Evolutionary conservation across 805 yeast species (phyloP), one percentile per base, ranked within the genome.

Genomic region (Candida awuae): DNA sequence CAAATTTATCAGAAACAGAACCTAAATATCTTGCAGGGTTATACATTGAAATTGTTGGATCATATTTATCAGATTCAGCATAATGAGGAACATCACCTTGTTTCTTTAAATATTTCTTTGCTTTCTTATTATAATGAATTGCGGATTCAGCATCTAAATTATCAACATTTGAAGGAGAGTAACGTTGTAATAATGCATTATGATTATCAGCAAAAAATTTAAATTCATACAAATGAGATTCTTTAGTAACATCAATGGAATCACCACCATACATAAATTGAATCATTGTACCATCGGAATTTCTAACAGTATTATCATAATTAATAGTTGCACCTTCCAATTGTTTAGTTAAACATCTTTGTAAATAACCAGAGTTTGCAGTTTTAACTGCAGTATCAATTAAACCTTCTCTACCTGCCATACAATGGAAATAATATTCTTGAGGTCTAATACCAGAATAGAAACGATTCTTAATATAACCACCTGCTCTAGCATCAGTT

Each of bases 381-480:
- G 99, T 92, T 67, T 92, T 92, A 48, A 92, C 99, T 36, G 99
- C 98, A 44, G 99, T 92, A 73, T 92, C 99, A 67, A 92, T 92
- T 57, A 92, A 76, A 68, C 99, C 99, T 71, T 92, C 99, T 71
- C 99, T 83, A 66, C 99, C 99, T 40, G 99, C 98, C 98, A 92
- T 92, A 71, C 97, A 92, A 68, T 92, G 99, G 92, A 94, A 92
- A 61, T 88, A 92, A 66, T 94, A 92, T 63, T 92, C 99, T 66
- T 92, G 99, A 4, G 98, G 98, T 61, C 85, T 78, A 51, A 92
- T 84, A 63, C 98, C 98, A 29, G 97, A 86, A 62, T 86, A 94
- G 78, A 92, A 92, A 53, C 99, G 83, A 46, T 94, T 90, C 61
- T 90, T 84, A 58, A 92, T 85, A 61, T 86, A 92, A 40, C 99